Percentiles rank a stretch among this genome's conserved stretches.
Conservation (phyloP, 1,284 basidiomycete genomes). For the Boletus sp. region DNA sequence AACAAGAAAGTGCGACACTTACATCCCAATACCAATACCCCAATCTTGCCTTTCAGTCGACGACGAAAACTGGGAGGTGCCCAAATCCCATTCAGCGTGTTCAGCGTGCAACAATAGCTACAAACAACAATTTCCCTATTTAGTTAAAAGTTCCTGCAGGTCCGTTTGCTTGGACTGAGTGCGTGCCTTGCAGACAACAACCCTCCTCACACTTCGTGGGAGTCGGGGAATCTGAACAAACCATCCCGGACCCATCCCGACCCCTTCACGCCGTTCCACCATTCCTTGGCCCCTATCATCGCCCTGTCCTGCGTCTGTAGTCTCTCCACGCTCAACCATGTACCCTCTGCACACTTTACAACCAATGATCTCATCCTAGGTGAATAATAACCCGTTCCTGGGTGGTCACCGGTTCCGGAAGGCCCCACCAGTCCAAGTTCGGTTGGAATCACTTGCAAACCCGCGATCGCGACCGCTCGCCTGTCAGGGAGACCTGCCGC, state of each 20-base stretch:
- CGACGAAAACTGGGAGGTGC: too few species aligned
- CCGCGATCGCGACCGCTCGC: slow-evolving; percentile 40
- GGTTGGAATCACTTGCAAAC: slow-evolving; percentile 17
- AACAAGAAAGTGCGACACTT: too few species aligned
- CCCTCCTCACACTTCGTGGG: too few species aligned
- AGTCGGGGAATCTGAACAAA: slow-evolving; percentile 19
- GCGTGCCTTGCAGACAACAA: too few species aligned
- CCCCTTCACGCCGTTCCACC: slow-evolving; percentile 41
- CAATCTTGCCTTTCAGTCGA: too few species aligned
- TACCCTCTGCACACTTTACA: slow-evolving; percentile 30
- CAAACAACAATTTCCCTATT: too few species aligned
- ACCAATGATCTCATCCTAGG: slow-evolving; percentile 20
- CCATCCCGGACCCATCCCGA: slow-evolving; percentile 29
- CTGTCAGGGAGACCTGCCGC: slow-evolving; percentile 47
- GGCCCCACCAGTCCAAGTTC: slow-evolving; percentile 16
- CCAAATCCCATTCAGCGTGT: too few species aligned
- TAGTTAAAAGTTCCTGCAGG: too few species aligned
- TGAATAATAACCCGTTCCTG: slow-evolving; percentile 29
- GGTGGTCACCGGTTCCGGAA: background rate
- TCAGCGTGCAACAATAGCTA: too few species aligned
- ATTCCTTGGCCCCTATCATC: slow-evolving; percentile 38
- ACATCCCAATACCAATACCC: too few species aligned
- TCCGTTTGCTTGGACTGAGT: too few species aligned
- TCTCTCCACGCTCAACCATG: slow-evolving; percentile 31
- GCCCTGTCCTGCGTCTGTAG: slow-evolving; percentile 38